A percentile compares a stretch with the other conserved stretches of the same genome.
These are phyloP conservation scores for Phytophthora pini DNA, from an alignment of 352 stramenopile genomes.

Conservation along the genomic window DNA sequence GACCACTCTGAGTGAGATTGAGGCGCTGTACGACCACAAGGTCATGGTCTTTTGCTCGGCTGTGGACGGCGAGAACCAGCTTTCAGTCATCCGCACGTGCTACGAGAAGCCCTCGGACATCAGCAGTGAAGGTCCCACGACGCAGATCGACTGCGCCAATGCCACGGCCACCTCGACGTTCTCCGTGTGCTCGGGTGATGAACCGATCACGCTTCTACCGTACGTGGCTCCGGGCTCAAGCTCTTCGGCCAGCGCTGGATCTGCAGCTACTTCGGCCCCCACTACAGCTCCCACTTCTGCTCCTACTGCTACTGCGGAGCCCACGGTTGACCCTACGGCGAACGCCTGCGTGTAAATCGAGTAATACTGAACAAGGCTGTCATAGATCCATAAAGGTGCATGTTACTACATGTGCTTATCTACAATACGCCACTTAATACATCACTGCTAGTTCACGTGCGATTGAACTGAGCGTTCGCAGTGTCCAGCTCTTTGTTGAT, in stretches of 20 bases:
- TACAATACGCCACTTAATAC: too few relatives aligned
- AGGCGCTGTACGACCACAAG: slow-evolving; percentile 62
- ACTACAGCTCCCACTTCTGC: slow-evolving; percentile 8
- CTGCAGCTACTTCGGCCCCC: slow-evolving; percentile 12
- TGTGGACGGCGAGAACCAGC: slow-evolving; percentile 61
- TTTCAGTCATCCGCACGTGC: slow-evolving; percentile 76
- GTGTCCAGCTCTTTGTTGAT: slow-evolving; percentile 5
- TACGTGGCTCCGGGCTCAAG: slow-evolving; percentile 44
- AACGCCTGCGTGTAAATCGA: slow-evolving; percentile 20
- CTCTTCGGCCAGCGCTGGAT: slow-evolving; percentile 4
- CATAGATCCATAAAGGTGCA: background rate
- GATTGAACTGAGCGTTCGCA: background rate
- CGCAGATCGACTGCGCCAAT: slow-evolving; percentile 59
- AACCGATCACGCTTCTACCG: slow-evolving; percentile 54
- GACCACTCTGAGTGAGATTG: slow-evolving; percentile 47
- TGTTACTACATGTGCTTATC: background rate
- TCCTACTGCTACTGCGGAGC: slow-evolving; percentile 18
- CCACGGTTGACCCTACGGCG: slow-evolving; percentile 8
- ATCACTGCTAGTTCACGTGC: background rate
- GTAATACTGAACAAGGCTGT: background rate
- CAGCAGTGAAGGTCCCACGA: slow-evolving; percentile 42
- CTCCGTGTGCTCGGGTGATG: slow-evolving; percentile 48
- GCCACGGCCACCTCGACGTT: slow-evolving; percentile 57
- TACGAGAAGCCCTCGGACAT: slow-evolving; percentile 50
- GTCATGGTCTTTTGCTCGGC: slow-evolving; percentile 76